phyloP scores from a whole-genome alignment of 805 yeast species.

The Zygoascus biomembranicola region DNA sequence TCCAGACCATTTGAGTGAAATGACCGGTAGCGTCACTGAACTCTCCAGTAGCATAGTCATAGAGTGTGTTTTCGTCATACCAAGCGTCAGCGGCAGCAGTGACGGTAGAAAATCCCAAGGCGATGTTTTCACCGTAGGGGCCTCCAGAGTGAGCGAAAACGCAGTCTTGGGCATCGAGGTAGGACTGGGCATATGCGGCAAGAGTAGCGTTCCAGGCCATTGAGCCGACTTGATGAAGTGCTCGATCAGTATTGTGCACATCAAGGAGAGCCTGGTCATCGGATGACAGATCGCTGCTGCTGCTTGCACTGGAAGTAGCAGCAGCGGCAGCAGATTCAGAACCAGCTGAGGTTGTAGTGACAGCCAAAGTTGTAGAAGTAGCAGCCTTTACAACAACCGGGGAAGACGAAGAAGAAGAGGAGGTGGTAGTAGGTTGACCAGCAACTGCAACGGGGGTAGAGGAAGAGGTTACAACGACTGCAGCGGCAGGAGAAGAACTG shows the following conservation, averaged over 20 bases:
- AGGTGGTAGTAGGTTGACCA: conserved; percentile 6
- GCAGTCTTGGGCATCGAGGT: conserved; percentile 36
- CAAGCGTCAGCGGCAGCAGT: conserved; percentile 51
- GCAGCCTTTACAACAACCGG: conserved; percentile 3
- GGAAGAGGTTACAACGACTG: not conserved
- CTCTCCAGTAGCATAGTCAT: conserved; percentile 39
- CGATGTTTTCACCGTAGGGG: conserved; percentile 71
- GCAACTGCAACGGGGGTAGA: not conserved
- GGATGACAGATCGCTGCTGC: conserved; percentile 4
- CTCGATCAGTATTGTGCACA: conserved; percentile 23
- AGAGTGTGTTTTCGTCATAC: conserved; percentile 56
- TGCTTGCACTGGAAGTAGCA: conserved; percentile 4
- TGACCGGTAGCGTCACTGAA: conserved; percentile 54
- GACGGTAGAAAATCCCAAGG: conserved; percentile 54
- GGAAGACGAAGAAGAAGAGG: not conserved
- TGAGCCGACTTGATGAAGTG: conserved; percentile 24
- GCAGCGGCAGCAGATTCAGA: conserved; percentile 9
- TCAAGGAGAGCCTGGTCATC: conserved; percentile 13
- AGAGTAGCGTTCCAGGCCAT: conserved; percentile 49
- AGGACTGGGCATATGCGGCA: conserved; percentile 49
- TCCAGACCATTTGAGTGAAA: conserved; percentile 79
- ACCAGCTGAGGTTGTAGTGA: conserved; percentile 8
- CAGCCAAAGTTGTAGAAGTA: conserved; percentile 7
- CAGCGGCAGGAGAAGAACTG: conserved; percentile 1
- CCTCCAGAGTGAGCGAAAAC: conserved; percentile 59